A percentile compares a stretch with the other conserved stretches of the same genome.
These are phyloP conservation scores for Amanita subjunquillea DNA, from an alignment of 768 basidiomycete species.

Conservation along the genomic window DNA sequence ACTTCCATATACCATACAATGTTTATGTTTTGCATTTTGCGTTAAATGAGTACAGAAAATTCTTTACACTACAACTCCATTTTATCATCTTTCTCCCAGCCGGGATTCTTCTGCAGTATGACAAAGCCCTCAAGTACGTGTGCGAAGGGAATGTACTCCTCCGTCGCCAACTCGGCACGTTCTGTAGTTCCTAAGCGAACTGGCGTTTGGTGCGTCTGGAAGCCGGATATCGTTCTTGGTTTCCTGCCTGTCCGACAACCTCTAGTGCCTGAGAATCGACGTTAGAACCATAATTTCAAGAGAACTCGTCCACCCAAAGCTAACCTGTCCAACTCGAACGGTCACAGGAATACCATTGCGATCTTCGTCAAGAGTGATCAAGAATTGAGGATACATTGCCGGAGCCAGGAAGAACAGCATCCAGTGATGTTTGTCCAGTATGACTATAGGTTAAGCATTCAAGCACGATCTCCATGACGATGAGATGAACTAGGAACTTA, in stretches of 20 bases:
- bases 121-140: slow-evolving; percentile 90
- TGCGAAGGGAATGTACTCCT: slow-evolving; percentile 89
- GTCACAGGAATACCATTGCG: slow-evolving; percentile 80
- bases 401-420: slow-evolving; percentile 95
- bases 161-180: slow-evolving; percentile 91
- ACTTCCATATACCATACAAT: too few species aligned
- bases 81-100: slow-evolving; percentile 78
- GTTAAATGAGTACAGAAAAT: too few species aligned
- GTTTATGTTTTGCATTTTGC: too few species aligned
- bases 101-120: slow-evolving; percentile 85
- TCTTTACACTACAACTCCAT: slow-evolving; percentile 51
- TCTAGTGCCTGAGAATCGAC: slow-evolving; percentile 66
- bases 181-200: slow-evolving; percentile 93
- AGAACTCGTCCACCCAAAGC: slow-evolving; percentile 10
- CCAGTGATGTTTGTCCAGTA: slow-evolving; percentile 96
- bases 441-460: slow-evolving; percentile 40
- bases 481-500: slow-evolving; percentile 32
- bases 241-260: slow-evolving; percentile 95
- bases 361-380: slow-evolving; percentile 93
- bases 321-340: slow-evolving; percentile 86
- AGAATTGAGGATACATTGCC: slow-evolving; percentile 97
- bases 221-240: slow-evolving; percentile 90
- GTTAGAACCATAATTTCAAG: not conserved
- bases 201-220: slow-evolving; percentile 97
- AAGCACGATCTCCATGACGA: not conserved